Percentiles rank a stretch among this genome's conserved stretches.
Conservation (phyloP, 2,329 filamentous ascomycete species). For the Colletotrichum falcatum region DNA sequence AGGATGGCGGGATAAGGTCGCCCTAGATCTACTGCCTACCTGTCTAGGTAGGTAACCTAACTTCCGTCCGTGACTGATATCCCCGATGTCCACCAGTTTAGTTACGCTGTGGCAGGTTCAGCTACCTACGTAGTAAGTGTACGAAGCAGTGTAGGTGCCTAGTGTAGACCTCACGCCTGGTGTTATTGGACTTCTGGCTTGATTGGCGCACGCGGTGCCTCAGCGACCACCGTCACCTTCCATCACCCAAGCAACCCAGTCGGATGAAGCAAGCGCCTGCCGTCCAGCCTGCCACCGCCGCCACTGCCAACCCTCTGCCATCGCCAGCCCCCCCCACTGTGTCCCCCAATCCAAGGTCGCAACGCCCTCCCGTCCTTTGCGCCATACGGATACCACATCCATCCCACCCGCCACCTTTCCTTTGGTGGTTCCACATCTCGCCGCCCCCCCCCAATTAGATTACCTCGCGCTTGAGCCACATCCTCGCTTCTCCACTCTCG, state of each 20-base stretch:
- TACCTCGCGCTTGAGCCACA: conserved; percentile 32
- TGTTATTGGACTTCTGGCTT: conserved; percentile 15
- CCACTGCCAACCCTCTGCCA: conserved; percentile 20
- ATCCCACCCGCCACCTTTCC: conserved; percentile 24
- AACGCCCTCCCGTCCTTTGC: background rate
- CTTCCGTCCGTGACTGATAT: conserved; percentile 16
- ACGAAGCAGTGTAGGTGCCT: background rate
- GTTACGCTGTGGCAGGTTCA: conserved; percentile 10
- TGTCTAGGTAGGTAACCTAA: background rate
- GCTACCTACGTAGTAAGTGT: too few relatives aligned
- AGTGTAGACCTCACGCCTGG: conserved; percentile 33
- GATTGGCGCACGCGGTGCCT: conserved; percentile 37
- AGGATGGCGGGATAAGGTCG: conserved; percentile 27
- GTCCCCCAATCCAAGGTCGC: background rate
- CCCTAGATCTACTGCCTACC: too few relatives aligned
- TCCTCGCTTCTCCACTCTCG: conserved; percentile 7
- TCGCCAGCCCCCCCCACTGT: background rate
- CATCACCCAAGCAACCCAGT: conserved; percentile 38
- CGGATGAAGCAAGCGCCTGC: conserved; percentile 37
- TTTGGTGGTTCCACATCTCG: conserved; percentile 2
- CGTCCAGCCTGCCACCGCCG: conserved; percentile 13
- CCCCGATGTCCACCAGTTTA: background rate
- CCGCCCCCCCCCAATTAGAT: conserved; percentile 16
- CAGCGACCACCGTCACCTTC: conserved; percentile 23
- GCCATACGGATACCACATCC: conserved; percentile 21